Evolutionary conservation across 1,139 yeast genomes (phyloP).

Genomic region (Candida sp.): DNA sequence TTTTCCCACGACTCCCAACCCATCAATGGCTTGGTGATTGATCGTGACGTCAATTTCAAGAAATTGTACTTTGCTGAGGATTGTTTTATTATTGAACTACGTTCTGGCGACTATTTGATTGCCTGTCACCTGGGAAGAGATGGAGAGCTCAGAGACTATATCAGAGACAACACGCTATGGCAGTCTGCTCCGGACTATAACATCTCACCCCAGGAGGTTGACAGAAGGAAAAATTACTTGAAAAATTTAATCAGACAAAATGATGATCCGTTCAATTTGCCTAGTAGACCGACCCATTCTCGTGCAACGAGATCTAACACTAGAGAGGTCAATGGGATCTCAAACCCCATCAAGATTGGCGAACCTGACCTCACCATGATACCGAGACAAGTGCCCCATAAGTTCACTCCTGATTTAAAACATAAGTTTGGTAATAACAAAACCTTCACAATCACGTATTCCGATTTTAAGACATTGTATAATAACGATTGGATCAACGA

Average conservation of each 20-base stretch:
- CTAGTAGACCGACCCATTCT: background rate
- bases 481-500: slow-evolving; percentile 78
- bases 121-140: slow-evolving; percentile 9
- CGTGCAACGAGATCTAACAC: slow-evolving; percentile 1
- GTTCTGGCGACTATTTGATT: background rate
- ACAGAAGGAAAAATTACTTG: background rate
- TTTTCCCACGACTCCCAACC: slow-evolving; percentile 5
- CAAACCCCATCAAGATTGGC: slow-evolving; percentile 3
- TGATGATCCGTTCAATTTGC: background rate
- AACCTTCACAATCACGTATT: slow-evolving; percentile 47
- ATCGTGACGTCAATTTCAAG: slow-evolving; percentile 8
- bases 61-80: slow-evolving; percentile 7
- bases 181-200: slow-evolving; percentile 6
- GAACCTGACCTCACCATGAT: slow-evolving; percentile 6
- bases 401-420: slow-evolving; percentile 50
- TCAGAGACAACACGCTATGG: slow-evolving; percentile 6
- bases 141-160: slow-evolving; percentile 9
- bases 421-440: slow-evolving; percentile 48
- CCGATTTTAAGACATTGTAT: slow-evolving; percentile 67
- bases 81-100: slow-evolving; percentile 2
- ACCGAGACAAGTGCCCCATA: slow-evolving; percentile 16
- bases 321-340: background rate
- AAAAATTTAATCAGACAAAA: background rate
- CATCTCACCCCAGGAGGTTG: slow-evolving; percentile 2
- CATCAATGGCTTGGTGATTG: slow-evolving; percentile 6